phyloP scores from a whole-genome alignment of 805 yeast genomes.

The Myxozyma mucilagina region DNA sequence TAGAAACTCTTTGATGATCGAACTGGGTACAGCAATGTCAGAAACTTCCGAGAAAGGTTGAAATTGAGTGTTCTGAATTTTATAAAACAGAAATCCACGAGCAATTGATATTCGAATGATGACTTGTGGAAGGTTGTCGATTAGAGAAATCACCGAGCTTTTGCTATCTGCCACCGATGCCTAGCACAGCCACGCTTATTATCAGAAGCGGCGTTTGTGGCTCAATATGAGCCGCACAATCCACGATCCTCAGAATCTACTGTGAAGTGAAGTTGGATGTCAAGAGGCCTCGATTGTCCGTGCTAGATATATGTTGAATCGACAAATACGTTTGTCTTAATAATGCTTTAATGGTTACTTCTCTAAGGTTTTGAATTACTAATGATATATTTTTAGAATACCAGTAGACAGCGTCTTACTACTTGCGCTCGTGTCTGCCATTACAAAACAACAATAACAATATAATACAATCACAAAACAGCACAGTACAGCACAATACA shows the following conservation, averaged over 20 bases:
- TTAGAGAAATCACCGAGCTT: background rate
- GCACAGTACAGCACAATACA: no score
- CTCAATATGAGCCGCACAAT: background rate
- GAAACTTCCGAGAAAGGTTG: no score
- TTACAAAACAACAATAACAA: background rate
- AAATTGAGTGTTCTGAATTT: background rate
- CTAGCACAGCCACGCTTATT: conserved; percentile 4
- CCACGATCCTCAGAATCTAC: no score
- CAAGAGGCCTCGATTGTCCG: no score
- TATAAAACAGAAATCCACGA: background rate
- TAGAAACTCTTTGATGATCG: background rate
- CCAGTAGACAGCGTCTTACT: no score
- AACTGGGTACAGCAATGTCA: background rate
- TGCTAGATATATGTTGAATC: no score
- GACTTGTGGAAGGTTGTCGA: conserved; percentile 7
- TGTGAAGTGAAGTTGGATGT: no score
- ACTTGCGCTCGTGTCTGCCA: no score
- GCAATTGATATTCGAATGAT: background rate
- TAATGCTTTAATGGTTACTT: no score
- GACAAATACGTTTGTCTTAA: no score
- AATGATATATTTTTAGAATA: no score
- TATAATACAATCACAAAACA: background rate
- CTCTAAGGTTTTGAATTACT: no score
- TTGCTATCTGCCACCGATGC: background rate
- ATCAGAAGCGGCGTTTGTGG: conserved; percentile 1